Conservation (phyloP, 495 filamentous ascomycete species). For the Talaromyces thailandensis region DNA sequence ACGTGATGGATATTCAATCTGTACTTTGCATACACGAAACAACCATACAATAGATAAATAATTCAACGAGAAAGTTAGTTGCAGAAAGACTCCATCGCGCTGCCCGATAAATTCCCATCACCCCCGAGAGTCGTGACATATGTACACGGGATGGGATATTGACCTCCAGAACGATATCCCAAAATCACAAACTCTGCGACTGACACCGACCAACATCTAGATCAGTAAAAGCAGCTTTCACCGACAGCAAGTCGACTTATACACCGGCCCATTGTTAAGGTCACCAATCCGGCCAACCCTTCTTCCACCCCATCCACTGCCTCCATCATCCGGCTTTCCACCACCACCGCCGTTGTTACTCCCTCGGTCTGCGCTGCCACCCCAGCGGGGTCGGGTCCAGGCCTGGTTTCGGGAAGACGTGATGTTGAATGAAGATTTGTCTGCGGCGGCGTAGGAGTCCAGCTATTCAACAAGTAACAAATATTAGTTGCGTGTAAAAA, state of each 20-base stretch:
- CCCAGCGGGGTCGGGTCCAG: slow-evolving; percentile 16
- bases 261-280: slow-evolving; percentile 29
- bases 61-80: not conserved
- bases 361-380: slow-evolving; percentile 13
- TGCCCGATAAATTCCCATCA: not conserved
- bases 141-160: not conserved
- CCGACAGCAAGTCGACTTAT: slow-evolving; percentile 18
- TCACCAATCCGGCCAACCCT: slow-evolving; percentile 32
- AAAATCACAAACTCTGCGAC: not conserved
- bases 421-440: slow-evolving; percentile 56
- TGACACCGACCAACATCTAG: not conserved
- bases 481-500: too few relatives aligned
- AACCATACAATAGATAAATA: not conserved
- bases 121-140: not conserved
- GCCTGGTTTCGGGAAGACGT: slow-evolving; percentile 13
- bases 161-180: not conserved
- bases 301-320: slow-evolving; percentile 16
- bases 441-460: slow-evolving; percentile 56
- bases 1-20: not conserved
- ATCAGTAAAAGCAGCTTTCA: not conserved
- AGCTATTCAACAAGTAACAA: too few relatives aligned
- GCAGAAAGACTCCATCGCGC: not conserved
- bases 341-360: slow-evolving; percentile 13
- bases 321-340: slow-evolving; percentile 12
- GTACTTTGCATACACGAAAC: too few relatives aligned